Evolutionary conservation across 805 yeast species (phyloP), one percentile per base, ranked within the genome.

Genomic region (Metschnikowia dekortorum): DNA sequence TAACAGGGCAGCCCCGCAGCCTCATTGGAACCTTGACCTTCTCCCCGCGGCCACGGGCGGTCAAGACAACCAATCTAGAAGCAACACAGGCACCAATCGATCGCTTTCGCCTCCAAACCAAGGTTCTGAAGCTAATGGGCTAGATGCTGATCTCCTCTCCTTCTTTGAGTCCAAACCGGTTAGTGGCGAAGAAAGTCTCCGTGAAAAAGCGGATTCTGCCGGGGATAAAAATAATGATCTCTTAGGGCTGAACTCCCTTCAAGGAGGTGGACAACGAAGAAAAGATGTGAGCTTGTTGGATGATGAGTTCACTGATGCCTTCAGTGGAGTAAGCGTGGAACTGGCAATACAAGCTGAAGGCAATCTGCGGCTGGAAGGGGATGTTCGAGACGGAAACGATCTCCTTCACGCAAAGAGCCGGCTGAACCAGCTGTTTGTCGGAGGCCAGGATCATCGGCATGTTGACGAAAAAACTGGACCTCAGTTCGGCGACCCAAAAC

Each of bases 261-360:
- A 9, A 32, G 34, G 13, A 10, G n/a, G n/a, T 32, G 13, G n/a
- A 6, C 14, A 33, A 3, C 13, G 8, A 33, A 11, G 3, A 11
- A 13, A 33, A 4, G 41, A 30, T n/a, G 6, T 18, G 11, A 44
- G 11, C 10, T 60, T 73, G 45, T 52, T 73, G 36, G 78, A 73
- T 45, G 79, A 73, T 36, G 78, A 73, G 1, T 74, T 74, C 50
- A 69, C 70, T 1, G 78, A 74, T 55, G 73, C 70, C 2, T 74
- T 65, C 41, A 4, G 4, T 1, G 43, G 22, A 22, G 22, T 22
- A 1, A 22, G 22, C 22, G 5, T 22, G 22, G 22, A 22, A 22
- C 22, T 22, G 22, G 22, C 22, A 22, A 22, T 22, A 4, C 22
- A 22, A 13, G 6, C 10, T 10, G 22, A 9, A 37, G 29, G 26